phyloP scores from a whole-genome alignment of 768 basidiomycete genomes.

The Podaxis sp. region DNA sequence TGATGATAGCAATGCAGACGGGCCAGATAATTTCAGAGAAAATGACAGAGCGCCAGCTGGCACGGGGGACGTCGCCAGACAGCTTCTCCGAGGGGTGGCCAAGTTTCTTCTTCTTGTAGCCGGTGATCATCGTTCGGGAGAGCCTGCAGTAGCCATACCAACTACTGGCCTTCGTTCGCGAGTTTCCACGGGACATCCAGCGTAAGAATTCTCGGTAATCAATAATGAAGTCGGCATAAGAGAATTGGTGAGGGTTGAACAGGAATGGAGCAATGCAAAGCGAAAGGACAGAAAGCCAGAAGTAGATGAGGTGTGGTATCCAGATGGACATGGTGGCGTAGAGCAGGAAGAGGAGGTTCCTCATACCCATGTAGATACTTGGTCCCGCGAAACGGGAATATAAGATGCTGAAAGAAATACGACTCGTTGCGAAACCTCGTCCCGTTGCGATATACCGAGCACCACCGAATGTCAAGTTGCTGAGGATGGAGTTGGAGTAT shows the following conservation, averaged over 20 bases:
- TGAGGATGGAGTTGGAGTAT: constrained; percentile 94
- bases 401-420: constrained; percentile 92
- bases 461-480: constrained; percentile 96
- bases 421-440: constrained; percentile 96
- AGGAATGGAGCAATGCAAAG: constrained; percentile 96
- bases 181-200: constrained; percentile 99
- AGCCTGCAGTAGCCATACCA: constrained; percentile 99
- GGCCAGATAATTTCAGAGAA: constrained; percentile 83
- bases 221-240: constrained; percentile 94
- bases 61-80: constrained; percentile 91
- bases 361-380: constrained; percentile 99
- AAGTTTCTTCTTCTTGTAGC: constrained; percentile 98
- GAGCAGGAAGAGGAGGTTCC: constrained; percentile 84
- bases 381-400: constrained; percentile 99
- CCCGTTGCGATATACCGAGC: constrained; percentile 99
- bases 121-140: constrained; percentile 95
- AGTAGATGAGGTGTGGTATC: constrained; percentile 95
- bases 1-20: constrained; percentile 68
- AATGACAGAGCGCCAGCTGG: constrained; percentile 79
- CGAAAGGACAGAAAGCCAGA: constrained; percentile 96
- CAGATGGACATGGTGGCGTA: constrained; percentile 91
- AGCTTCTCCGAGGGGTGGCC: constrained; percentile 98
- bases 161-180: constrained; percentile 91
- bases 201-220: constrained; percentile 98
- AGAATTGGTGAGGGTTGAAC: constrained; percentile 99